These are phyloP conservation scores for Amaranthus palmeri DNA, from an alignment of 148 eudicot species.

Conservation along the genomic window DNA sequence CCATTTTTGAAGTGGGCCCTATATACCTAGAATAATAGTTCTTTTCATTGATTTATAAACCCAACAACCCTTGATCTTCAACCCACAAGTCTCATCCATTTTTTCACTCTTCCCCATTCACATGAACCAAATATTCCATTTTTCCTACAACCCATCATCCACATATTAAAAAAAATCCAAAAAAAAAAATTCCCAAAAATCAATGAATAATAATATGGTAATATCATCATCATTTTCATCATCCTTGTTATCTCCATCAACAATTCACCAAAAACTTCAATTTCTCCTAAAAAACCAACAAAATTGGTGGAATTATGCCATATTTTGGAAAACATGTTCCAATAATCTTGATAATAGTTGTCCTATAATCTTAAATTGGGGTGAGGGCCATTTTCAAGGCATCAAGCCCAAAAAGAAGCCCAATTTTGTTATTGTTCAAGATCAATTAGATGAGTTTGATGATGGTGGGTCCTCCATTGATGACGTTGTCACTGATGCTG, in stretches of 20 bases:
- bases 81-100: too few relatives aligned
- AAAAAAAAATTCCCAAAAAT: background rate
- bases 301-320: conserved; percentile 66
- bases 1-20: too few relatives aligned
- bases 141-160: too few relatives aligned
- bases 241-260: background rate
- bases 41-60: too few relatives aligned
- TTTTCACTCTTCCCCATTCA: too few relatives aligned
- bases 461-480: background rate
- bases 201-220: conserved; percentile 16
- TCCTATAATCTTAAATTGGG: conserved; percentile 44
- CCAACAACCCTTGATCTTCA: too few relatives aligned
- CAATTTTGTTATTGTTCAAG: conserved; percentile 1
- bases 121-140: too few relatives aligned
- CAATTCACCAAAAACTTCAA: conserved; percentile 36
- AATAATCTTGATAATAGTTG: conserved; percentile 16
- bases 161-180: background rate
- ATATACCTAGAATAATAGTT: too few relatives aligned
- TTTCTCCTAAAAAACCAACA: conserved; percentile 44
- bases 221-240: conserved; percentile 24
- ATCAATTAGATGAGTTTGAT: conserved; percentile 15
- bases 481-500: conserved; percentile 38
- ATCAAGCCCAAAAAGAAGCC: conserved; percentile 12
- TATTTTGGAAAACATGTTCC: conserved; percentile 52
- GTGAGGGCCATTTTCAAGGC: conserved; percentile 71